These are phyloP conservation scores for Tolypocladium sp. DNA, from an alignment of 2,329 filamentous ascomycete genomes.

Conservation along the genomic window DNA sequence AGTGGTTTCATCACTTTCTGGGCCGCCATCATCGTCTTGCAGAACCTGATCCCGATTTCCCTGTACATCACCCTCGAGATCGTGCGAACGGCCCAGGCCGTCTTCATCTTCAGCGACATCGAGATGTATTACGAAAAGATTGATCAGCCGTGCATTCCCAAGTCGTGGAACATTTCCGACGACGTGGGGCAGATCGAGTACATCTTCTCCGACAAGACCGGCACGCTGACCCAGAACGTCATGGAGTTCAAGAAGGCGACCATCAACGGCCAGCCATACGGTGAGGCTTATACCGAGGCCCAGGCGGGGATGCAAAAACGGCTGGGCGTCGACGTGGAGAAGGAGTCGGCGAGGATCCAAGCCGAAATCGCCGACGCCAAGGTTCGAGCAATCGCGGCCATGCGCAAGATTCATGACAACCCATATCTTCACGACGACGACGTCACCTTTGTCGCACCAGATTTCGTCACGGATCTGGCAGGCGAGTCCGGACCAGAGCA, in stretches of 20 bases:
- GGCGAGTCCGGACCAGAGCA: constrained; percentile 72
- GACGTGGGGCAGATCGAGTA: constrained; percentile 98
- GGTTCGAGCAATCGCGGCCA: constrained; percentile 57
- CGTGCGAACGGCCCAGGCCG: constrained; percentile 81
- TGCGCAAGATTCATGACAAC: constrained; percentile 76
- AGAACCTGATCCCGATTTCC: constrained; percentile 97
- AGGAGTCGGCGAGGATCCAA: constrained; percentile 62
- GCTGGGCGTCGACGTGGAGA: constrained; percentile 76
- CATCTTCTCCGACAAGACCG: constrained; percentile 98
- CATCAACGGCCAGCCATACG: constrained; percentile 91
- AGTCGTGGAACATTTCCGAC: constrained; percentile 98
- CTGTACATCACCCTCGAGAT: constrained; percentile 97
- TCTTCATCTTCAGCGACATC: constrained; percentile 95
- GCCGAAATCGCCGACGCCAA: constrained; percentile 75
- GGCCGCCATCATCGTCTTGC: constrained; percentile 88
- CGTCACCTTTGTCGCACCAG: constrained; percentile 83
- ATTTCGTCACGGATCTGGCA: constrained; percentile 75
- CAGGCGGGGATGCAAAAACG: constrained; percentile 94
- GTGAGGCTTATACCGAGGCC: constrained; percentile 95
- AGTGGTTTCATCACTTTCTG: constrained; percentile 96
- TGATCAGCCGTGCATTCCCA: constrained; percentile 91
- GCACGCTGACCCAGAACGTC: constrained; percentile 90
- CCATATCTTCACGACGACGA: constrained; percentile 85
- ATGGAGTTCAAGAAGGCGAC: constrained; percentile 99
- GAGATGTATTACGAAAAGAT: constrained; percentile 96